A percentile compares a stretch with the other conserved stretches of the same genome.
Conservation (phyloP, 2,329 filamentous ascomycete genomes). For the Pseudocercospora fuligena region DNA sequence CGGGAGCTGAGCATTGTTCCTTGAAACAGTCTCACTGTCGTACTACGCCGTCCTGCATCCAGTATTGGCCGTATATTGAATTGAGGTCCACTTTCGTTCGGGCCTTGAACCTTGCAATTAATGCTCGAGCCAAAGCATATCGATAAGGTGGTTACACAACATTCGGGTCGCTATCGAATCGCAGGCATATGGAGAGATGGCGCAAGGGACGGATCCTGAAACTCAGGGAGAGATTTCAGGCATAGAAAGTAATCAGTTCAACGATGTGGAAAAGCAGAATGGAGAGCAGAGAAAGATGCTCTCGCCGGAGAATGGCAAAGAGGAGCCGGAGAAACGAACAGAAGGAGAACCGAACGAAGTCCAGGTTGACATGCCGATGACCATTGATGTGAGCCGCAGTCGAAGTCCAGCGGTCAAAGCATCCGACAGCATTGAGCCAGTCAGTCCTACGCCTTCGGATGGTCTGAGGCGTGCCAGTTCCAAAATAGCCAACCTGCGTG, state of each 20-base stretch:
- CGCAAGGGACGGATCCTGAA: slow-evolving; percentile 6
- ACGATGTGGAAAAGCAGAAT: slow-evolving; percentile 1
- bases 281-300: background rate
- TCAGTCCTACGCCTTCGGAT: slow-evolving; percentile 18
- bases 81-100: slow-evolving; percentile 3
- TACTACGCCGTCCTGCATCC: background rate
- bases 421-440: slow-evolving; percentile 12
- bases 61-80: slow-evolving; percentile 2
- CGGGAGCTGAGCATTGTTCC: background rate
- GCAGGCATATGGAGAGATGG: slow-evolving; percentile 9
- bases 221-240: slow-evolving; percentile 8
- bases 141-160: slow-evolving; percentile 9
- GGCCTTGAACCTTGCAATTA: slow-evolving; percentile 16
- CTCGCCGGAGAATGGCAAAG: slow-evolving; percentile 5
- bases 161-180: background rate
- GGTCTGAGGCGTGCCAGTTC: slow-evolving; percentile 31
- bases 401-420: slow-evolving; percentile 8
- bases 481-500: slow-evolving; percentile 38
- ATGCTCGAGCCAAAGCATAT: slow-evolving; percentile 11
- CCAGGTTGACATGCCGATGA: slow-evolving; percentile 8
- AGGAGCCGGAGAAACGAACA: slow-evolving; percentile 1
- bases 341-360: slow-evolving; percentile 2
- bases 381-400: slow-evolving; percentile 13
- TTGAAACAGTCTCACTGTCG: background rate
- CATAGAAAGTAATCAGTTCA: background rate